Base-by-base conservation (phyloP, 176 grass and related monocot genomes). In the Carex pumila region DNA sequence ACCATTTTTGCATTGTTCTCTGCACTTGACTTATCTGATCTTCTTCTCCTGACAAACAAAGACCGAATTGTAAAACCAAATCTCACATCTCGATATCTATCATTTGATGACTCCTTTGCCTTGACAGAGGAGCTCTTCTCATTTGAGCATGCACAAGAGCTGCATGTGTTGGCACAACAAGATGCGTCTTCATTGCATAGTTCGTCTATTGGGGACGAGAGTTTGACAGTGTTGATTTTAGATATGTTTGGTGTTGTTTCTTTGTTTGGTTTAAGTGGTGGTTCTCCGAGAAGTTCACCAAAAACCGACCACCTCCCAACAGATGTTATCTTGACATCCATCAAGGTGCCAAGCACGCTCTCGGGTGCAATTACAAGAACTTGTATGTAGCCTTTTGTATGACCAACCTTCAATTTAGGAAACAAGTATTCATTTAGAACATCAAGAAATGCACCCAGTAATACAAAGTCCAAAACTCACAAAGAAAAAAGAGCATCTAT, bases 371-470 rank as follows among this genome's bases (percentile, higher is more conserved):
- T 89, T 64, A 99, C 90, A 83, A 99, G 93, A 55, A 95, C 96
- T 83, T 95, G 91, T 77, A 95, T 93, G 71, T 99, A 98, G 12
- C 83, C 93, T 88, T 99, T 93, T 53, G 93, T 95, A 89, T 99
- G 96, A 41, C 96, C 93, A 81, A 95, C 91, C 96, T 99, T 81
- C 65, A 60, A 63, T 85, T 32, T 18, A 50, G 18, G 79, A 58
- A 67, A 70, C 61, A 39, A 86, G 76, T 79, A 86, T 53, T 2
- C 15, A 52, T 82, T 41, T 53, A 82, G 45, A 82, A 17, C 25
- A 82, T 21, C 17, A 67, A 17, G 19, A 68, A 3, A 83, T 64
- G 1, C 22, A 79, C 82, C n/a, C 75, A 12, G 71, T 47, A 73
- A 43, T 62, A 86, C 36, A 89, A 71, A 8, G 61, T 43, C 31